A percentile compares a stretch with the other conserved stretches of the same genome.
Evolutionary conservation across 2,329 filamentous ascomycete species (phyloP).

Genomic region (Colletotrichum sp.): DNA sequence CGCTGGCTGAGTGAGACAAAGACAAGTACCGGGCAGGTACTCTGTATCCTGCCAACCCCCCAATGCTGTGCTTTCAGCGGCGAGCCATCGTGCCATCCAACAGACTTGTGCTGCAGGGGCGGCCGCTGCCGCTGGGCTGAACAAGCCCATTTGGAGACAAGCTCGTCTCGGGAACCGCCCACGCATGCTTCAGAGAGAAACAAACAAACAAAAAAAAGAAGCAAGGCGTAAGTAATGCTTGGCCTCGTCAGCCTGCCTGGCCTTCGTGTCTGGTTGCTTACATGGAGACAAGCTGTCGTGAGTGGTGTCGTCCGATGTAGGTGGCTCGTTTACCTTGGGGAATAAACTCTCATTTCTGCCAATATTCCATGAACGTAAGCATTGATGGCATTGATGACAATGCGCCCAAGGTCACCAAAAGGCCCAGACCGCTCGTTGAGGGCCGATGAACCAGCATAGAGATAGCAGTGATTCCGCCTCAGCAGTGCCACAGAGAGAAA

Average conservation of each 20-base stretch:
- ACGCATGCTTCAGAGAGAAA: not conserved
- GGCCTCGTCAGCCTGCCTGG: not conserved
- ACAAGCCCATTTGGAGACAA: not conserved
- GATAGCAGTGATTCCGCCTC: not conserved
- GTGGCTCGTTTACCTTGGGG: not conserved
- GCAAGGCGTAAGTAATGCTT: not conserved
- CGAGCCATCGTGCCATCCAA: slow-evolving; percentile 5
- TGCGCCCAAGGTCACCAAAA: not conserved
- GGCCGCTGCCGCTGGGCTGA: slow-evolving; percentile 9
- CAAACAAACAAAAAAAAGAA: not conserved
- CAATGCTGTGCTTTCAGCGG: not conserved
- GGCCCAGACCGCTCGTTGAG: not conserved
- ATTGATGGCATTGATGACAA: not conserved
- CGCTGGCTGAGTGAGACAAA: not conserved
- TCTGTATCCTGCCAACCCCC: not conserved
- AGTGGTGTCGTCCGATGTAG: not conserved
- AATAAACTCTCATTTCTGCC: not conserved
- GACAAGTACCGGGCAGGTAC: not conserved
- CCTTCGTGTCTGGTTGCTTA: not conserved
- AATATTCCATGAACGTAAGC: not conserved
- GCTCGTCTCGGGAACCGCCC: slow-evolving; percentile 11
- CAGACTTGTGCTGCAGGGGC: slow-evolving; percentile 12
- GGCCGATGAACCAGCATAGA: not conserved
- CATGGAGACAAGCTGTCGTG: not conserved
- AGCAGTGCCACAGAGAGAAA: not conserved